A percentile compares a stretch with the other conserved stretches of the same genome.
Conservation (phyloP, 148 eudicot species). For the Arbutus unedo region DNA sequence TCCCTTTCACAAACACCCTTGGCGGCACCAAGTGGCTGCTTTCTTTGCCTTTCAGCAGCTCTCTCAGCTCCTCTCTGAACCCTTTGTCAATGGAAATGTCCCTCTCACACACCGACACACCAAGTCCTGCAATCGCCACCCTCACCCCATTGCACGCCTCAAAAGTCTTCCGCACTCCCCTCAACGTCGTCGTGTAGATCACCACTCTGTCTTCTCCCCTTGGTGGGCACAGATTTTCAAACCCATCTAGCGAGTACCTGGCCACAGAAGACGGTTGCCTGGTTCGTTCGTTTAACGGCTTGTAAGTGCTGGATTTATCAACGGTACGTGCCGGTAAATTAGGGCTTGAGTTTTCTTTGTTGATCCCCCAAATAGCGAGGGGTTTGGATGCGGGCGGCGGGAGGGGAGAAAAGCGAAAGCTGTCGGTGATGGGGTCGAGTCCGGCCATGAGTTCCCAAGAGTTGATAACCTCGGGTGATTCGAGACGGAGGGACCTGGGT, state of each 20-base stretch:
- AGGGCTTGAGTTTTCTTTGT: constrained; percentile 46
- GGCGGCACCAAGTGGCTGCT: constrained; percentile 41
- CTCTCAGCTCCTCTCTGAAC: constrained; percentile 62
- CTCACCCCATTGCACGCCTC: constrained; percentile 73
- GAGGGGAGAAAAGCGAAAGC: constrained; percentile 52
- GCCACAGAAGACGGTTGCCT: neutral
- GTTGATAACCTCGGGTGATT: constrained; percentile 63
- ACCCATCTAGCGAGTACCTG: constrained; percentile 34
- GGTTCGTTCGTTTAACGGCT: neutral
- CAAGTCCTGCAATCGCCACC: constrained; percentile 40
- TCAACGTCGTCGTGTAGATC: constrained; percentile 64
- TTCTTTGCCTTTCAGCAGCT: constrained; percentile 42
- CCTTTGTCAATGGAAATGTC: constrained; percentile 88
- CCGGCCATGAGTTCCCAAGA: constrained; percentile 97
- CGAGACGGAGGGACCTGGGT: constrained; percentile 17
- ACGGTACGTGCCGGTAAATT: constrained; percentile 12
- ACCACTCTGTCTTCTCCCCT: constrained; percentile 57
- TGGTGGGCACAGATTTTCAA: constrained; percentile 58
- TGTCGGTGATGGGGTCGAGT: constrained; percentile 48
- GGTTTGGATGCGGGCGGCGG: constrained; percentile 24
- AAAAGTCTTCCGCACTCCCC: constrained; percentile 74
- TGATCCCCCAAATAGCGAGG: neutral
- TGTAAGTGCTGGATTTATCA: constrained; percentile 8
- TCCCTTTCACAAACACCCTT: constrained; percentile 65
- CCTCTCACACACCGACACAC: constrained; percentile 57